Percentiles rank a stretch among this genome's conserved stretches.
Conservation (phyloP, 495 filamentous ascomycete genomes). For the Aspergillus leporis region DNA sequence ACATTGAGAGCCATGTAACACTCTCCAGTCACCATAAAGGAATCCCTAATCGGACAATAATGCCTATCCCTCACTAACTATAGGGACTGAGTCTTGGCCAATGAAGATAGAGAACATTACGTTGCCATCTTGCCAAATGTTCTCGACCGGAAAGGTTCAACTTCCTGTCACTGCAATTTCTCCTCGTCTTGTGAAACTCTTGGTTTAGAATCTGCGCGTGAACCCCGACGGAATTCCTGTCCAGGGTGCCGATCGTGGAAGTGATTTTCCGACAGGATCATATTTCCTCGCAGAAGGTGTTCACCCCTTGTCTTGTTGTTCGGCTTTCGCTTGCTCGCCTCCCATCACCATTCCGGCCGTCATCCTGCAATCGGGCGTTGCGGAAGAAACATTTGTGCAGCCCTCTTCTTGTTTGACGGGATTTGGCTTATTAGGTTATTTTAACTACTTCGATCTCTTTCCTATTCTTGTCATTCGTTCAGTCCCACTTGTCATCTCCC, state of each 20-base stretch:
- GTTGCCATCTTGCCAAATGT: neutral
- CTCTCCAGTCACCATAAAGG: neutral
- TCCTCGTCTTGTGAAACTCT: neutral
- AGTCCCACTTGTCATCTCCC: neutral
- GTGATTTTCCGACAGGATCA: neutral
- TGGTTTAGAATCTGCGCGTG: too few relatives aligned
- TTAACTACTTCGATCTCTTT: neutral
- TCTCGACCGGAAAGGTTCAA: neutral
- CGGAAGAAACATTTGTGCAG: neutral
- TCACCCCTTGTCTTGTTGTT: neutral
- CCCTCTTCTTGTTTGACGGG: neutral
- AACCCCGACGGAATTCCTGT: neutral
- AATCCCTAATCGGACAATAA: neutral
- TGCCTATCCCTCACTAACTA: neutral
- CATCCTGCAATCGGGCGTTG: neutral
- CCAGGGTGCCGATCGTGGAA: neutral
- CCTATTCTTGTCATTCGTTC: neutral
- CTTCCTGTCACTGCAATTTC: neutral
- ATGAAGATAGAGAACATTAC: slow-evolving; percentile 1
- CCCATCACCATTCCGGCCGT: neutral
- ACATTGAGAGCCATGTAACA: neutral
- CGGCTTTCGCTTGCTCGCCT: neutral
- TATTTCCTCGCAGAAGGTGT: neutral
- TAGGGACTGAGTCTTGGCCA: neutral
- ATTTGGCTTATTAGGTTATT: neutral